Base-by-base conservation (phyloP, 2,329 filamentous ascomycete genomes). In the Cryphonectria parasitica region DNA sequence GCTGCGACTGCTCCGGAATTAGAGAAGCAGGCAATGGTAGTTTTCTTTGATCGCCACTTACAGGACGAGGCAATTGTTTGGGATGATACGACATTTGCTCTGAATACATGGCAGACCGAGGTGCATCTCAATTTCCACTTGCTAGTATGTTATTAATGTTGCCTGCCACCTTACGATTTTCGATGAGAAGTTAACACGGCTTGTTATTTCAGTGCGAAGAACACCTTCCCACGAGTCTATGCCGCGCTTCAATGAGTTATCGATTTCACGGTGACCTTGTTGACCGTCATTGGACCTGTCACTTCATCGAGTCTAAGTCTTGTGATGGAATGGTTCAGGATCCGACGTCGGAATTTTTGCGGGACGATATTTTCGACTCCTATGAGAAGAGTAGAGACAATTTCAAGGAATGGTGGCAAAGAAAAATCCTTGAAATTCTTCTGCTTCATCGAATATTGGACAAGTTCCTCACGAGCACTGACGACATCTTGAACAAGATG, bases 271-370 rank as follows among this genome's bases (percentile, higher is more conserved):
- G 66, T n/a, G 66, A 68, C 22, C 25, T 63, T 11, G 28, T 68
- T 11, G 66, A 68, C 45, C 66, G 58, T 28, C 45, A 68, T 19
- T 68, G 66, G 66, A 68, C 66, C 56, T 68, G 66, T 43, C 66
- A 68, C 41, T 49, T 49, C 22, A n/a, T 62, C 17, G 10, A 11
- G 3, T 13, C 36, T 11, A 10, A 11, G 11, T 39, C 10, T 2
- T 34, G 34, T 34, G 34, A 34, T 2, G 3, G 8, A 39, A 11
- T 10, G 3, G 36, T 11, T 39, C 36, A 39, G 11, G 34, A 4
- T 34, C 6, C 34, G 34, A 6, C 6, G 34, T 34, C 6, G 34
- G 34, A n/a, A n/a, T n/a, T n/a, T n/a, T n/a, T n/a, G n/a, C n/a
- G n/a, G n/a, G n/a, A n/a, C n/a, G 34, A 34, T 6, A 34, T 34